These are phyloP conservation scores for Diplodia seriata DNA, from an alignment of 2,329 filamentous ascomycete species.

Conservation along the genomic window DNA sequence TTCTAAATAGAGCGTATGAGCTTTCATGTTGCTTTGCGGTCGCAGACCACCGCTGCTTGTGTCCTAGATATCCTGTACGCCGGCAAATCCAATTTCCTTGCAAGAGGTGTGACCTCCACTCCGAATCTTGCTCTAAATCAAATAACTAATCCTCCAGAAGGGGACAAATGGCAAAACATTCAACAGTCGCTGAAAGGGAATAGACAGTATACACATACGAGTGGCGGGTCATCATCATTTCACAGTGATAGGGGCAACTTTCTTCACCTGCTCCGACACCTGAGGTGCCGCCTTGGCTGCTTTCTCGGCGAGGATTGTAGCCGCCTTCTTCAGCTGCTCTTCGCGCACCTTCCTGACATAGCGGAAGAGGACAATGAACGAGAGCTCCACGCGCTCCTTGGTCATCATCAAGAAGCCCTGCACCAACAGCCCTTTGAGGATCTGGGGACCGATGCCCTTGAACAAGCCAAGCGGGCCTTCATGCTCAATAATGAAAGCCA, in stretches of 20 bases:
- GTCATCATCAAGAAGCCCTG: constrained; percentile 99
- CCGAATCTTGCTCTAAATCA: constrained; percentile 24
- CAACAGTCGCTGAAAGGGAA: constrained; percentile 4
- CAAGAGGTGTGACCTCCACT: constrained; percentile 4
- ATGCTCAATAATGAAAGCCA: constrained; percentile 89
- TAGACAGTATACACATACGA: neutral
- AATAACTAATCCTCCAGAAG: neutral
- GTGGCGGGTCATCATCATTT: constrained; percentile 8
- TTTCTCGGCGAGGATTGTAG: constrained; percentile 68
- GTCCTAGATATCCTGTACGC: constrained; percentile 10
- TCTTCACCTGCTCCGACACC: constrained; percentile 54
- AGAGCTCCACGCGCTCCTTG: constrained; percentile 90
- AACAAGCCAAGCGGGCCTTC: constrained; percentile 86
- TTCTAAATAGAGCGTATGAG: neutral
- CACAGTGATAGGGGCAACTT: constrained; percentile 54
- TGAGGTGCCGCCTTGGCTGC: constrained; percentile 43
- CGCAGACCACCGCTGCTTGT: constrained; percentile 1
- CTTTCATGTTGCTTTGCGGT: neutral
- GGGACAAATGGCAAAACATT: neutral
- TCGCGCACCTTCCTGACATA: constrained; percentile 76
- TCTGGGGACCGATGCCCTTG: constrained; percentile 95
- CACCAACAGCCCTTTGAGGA: constrained; percentile 89
- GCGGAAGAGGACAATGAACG: constrained; percentile 85
- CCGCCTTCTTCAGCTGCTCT: constrained; percentile 72
- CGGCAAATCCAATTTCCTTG: constrained; percentile 12